A percentile compares a stretch with the other conserved stretches of the same genome.
These are phyloP conservation scores for Lepraria neglecta DNA, from an alignment of 495 filamentous ascomycete species.

Conservation along the genomic window DNA sequence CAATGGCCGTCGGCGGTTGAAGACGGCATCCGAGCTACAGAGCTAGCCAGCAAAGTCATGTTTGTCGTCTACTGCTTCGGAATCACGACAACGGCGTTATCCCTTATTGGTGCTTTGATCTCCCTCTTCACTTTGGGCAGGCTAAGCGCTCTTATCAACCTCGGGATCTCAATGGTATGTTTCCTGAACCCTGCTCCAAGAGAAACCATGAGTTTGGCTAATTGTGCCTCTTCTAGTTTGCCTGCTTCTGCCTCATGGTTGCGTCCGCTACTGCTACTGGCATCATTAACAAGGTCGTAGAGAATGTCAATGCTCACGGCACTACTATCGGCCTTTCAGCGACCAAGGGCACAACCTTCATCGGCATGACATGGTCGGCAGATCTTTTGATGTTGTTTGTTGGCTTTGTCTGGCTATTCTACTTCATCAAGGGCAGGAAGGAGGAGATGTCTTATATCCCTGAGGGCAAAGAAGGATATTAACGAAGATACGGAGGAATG, in stretches of 20 bases:
- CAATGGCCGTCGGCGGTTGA: conserved; percentile 59
- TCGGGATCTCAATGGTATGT: conserved; percentile 41
- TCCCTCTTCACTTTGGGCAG: conserved; percentile 38
- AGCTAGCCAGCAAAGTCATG: conserved; percentile 45
- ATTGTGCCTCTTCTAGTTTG: conserved; percentile 31
- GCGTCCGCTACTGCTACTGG: conserved; percentile 59
- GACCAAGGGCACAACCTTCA: conserved; percentile 48
- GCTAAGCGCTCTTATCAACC: conserved; percentile 37
- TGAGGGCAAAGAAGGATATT: background rate
- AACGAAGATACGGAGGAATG: background rate
- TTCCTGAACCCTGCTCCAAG: background rate
- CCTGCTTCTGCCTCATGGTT: conserved; percentile 46
- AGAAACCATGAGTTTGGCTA: background rate
- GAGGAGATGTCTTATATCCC: conserved; percentile 4
- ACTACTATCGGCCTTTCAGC: conserved; percentile 49
- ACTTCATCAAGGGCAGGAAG: conserved; percentile 21
- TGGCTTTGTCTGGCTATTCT: conserved; percentile 35
- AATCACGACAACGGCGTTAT: conserved; percentile 50
- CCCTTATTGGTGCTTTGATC: conserved; percentile 45
- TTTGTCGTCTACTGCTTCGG: conserved; percentile 63
- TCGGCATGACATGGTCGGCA: conserved; percentile 56
- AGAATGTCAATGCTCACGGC: conserved; percentile 54
- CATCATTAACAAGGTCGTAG: conserved; percentile 50
- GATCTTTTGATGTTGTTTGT: conserved; percentile 46
- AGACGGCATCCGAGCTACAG: conserved; percentile 49